Evolutionary conservation across 2,329 filamentous ascomycete species (phyloP), one percentile per base, ranked within the genome.

Genomic region (Epichloe sylvatica): DNA sequence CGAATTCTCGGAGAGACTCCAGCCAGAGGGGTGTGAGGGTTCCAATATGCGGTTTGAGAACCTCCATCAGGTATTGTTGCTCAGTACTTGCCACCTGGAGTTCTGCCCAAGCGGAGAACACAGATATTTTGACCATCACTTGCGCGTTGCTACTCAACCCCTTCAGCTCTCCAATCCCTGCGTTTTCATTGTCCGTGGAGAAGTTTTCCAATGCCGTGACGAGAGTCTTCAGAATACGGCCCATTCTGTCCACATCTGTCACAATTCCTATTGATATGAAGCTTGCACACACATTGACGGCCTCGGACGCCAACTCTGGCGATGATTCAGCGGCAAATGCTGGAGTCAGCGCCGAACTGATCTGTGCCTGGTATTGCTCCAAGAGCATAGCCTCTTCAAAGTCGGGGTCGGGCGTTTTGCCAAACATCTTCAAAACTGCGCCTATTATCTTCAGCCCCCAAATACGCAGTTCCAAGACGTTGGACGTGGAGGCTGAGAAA

Each of bases 211-310:
- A 75, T 0, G 90, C 90, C 41, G 84, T 83, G 5, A 96, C 86
- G 2, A 98, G 75, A 1, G 94, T 84, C 69, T 96, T 97, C 50
- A 98, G 76, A 48, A 98, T 98, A 50, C 92, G 84, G 21, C 92
- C 92, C 92, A 98, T 98, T n/a, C 92, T 81, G 57, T 98, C 94
- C 8, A 97, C 81, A 65, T 97, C 92, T 0, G 89, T 96, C 8
- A 98, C 92, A 49, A 98, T 97, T 13, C 92, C 92, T 0, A 91
- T 96, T 0, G 91, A 86, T 60, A 98, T 94, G 67, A 98, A 98
- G 1, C 86, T 89, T n/a, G 91, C 92, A 60, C 92, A 98, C 6
- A 98, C 92, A 59, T 94, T 94, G 55, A 98, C 87, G 15, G 94
- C 92, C 62, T 96, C 91, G 0, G 92, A 90, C 7, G 92, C 94